Conservation (phyloP, 208 protist genomes). For the Vickermania ingenoplastis region DNA sequence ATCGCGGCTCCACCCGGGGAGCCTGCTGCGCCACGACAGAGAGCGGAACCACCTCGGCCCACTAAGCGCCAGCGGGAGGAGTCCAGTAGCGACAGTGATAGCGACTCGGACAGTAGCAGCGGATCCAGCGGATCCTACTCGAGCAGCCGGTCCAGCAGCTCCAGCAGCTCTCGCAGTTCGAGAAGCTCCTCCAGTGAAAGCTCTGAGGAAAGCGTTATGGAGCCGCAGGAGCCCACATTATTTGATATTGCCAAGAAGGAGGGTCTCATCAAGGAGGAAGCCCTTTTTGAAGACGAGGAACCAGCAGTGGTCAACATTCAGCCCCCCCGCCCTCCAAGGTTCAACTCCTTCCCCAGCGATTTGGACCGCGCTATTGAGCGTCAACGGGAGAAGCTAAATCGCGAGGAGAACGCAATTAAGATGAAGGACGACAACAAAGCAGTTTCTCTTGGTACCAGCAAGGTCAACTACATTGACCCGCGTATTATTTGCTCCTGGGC, state of each 20-base stretch:
- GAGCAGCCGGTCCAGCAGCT: conserved; percentile 4
- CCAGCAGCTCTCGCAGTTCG: conserved; percentile 6
- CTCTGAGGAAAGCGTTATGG: conserved; percentile 7
- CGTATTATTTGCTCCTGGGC: conserved; percentile 97
- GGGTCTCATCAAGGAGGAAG: conserved; percentile 36
- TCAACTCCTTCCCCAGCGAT: conserved; percentile 63
- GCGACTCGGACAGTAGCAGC: conserved; percentile 6
- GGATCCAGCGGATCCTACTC: conserved; percentile 9
- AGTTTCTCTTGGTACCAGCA: conserved; percentile 95
- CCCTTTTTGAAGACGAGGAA: conserved; percentile 28
- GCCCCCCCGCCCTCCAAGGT: conserved; percentile 63
- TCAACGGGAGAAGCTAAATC: conserved; percentile 69
- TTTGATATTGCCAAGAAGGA: conserved; percentile 40
- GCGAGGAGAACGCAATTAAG: conserved; percentile 67
- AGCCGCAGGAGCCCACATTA: conserved; percentile 31
- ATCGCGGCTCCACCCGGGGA: too few species aligned
- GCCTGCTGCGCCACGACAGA: too few species aligned
- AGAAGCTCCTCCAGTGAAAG: conserved; percentile 7
- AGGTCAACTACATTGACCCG: conserved; percentile 99
- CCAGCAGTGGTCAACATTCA: conserved; percentile 9
- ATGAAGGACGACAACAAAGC: conserved; percentile 90
- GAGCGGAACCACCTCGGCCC: conserved; percentile 8
- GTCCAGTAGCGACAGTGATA: conserved; percentile 20
- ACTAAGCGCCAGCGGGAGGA: conserved; percentile 16
- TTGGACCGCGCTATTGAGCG: conserved; percentile 49